These are phyloP conservation scores for Ceratocystis cacaofunesta DNA, from an alignment of 2,329 filamentous ascomycete genomes.

Conservation along the genomic window DNA sequence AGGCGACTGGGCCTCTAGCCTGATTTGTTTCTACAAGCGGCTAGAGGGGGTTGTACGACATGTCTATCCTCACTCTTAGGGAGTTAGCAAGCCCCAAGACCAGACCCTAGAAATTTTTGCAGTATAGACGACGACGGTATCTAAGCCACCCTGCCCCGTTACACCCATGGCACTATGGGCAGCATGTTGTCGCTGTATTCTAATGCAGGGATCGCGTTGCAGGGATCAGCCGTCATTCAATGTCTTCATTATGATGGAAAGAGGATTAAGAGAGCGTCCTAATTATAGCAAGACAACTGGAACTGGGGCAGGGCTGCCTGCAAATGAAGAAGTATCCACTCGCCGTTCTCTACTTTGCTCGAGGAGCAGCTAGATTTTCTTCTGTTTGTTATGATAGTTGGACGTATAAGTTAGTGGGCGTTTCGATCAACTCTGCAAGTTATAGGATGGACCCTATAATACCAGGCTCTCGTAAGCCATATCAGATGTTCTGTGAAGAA, in stretches of 20 bases:
- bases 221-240: conserved; percentile 4
- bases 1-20: not conserved
- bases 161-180: not conserved
- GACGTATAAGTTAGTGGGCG: not conserved
- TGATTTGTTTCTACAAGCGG: not conserved
- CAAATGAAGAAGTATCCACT: too few species aligned
- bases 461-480: not conserved
- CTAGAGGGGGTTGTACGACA: not conserved
- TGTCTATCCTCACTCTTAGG: not conserved
- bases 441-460: not conserved
- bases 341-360: too few species aligned
- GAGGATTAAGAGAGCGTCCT: not conserved
- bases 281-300: not conserved
- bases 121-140: not conserved
- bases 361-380: too few species aligned
- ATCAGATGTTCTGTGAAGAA: not conserved
- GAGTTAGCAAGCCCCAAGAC: not conserved
- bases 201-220: not conserved
- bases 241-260: not conserved
- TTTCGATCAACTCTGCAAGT: not conserved
- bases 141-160: not conserved
- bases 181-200: not conserved
- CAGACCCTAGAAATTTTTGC: not conserved
- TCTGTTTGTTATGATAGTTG: not conserved
- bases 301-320: too few species aligned